A percentile compares a stretch with the other conserved stretches of the same genome.
These are phyloP conservation scores for Brasenia schreberi DNA, from an alignment of 164 flowering plant genomes.

Conservation along the genomic window DNA sequence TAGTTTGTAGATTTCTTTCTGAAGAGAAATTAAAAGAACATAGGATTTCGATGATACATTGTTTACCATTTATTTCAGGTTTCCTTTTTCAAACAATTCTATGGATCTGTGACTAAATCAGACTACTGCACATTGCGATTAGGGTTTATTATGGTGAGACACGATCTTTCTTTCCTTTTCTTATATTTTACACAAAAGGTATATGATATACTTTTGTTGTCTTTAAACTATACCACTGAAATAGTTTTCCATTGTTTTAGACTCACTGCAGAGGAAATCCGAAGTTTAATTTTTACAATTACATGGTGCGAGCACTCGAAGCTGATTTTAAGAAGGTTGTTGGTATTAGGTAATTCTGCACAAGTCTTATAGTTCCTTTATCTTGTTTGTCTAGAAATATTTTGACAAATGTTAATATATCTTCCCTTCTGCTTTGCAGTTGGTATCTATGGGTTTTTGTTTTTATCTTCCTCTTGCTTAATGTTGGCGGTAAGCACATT, in stretches of 20 bases:
- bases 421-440: conserved; percentile 4
- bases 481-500: conserved; percentile 11
- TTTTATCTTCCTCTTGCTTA: conserved; percentile 11
- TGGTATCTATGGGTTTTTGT: conserved; percentile 16
- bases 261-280: conserved; percentile 10
- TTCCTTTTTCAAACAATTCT: conserved; percentile 61
- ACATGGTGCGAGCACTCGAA: conserved; percentile 14
- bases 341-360: conserved; percentile 13
- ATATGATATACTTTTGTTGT: not conserved
- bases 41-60: too few species aligned
- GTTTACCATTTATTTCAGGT: conserved; percentile 16
- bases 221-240: not conserved
- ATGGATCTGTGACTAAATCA: conserved; percentile 57
- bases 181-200: not conserved
- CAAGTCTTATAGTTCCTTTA: not conserved
- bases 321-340: conserved; percentile 14
- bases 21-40: too few species aligned
- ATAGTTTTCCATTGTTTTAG: not conserved
- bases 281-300: conserved; percentile 11
- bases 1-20: too few species aligned
- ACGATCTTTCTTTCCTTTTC: not conserved
- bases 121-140: conserved; percentile 47
- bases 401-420: not conserved
- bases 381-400: not conserved
- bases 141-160: conserved; percentile 29